Evolutionary conservation across 805 yeast genomes (phyloP), one percentile per base, ranked within the genome.

Genomic region (Yamadazyma tumulicola): DNA sequence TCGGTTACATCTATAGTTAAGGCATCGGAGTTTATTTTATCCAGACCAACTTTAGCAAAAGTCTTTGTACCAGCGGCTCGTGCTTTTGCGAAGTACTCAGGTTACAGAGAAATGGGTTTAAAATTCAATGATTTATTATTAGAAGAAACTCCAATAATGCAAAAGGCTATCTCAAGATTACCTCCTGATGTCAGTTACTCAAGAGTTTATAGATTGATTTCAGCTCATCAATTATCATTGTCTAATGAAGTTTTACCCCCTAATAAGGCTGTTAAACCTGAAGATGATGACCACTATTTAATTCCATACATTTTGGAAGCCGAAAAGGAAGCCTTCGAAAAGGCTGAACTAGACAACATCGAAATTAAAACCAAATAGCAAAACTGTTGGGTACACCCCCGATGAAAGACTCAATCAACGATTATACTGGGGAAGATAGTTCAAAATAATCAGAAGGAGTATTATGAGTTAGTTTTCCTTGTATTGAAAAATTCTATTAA

Each of bases 31-130:
- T 81, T 69, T 72, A 81, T 91, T 55, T 74, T 84, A 58, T 81
- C 80, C 50, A 76, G 87, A 47, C 95, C 97, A 35, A 57, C 77
- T 32, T 76, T 93, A 55, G 75, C 84, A 47, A 79, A 81, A 59
- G 61, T 89, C 48, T 71, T 85, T 46, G 74, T 81, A 20, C 97
- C 98, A 46, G 73, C 81, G 25, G 84, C 97, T 30, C 76, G 80
- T 55, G 69, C 77, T 49, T 89, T 82, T 67, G 69, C 75, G 49
- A 69, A 79, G 48, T 73, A 75, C 47, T 74, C 95, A 38, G 97
- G 97, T 41, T 93, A 93, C 85, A 85, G 97, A 74, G 78, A 88
- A 64, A 65, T 93, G 70, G 98, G 98, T 36, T 76, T 93, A 54
- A 86, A 69, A 67, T 79, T 83, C 56, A 93, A 91, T 59, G 98